Conservation (phyloP, 495 filamentous ascomycete species). For the Penicillium egyptiacum region DNA sequence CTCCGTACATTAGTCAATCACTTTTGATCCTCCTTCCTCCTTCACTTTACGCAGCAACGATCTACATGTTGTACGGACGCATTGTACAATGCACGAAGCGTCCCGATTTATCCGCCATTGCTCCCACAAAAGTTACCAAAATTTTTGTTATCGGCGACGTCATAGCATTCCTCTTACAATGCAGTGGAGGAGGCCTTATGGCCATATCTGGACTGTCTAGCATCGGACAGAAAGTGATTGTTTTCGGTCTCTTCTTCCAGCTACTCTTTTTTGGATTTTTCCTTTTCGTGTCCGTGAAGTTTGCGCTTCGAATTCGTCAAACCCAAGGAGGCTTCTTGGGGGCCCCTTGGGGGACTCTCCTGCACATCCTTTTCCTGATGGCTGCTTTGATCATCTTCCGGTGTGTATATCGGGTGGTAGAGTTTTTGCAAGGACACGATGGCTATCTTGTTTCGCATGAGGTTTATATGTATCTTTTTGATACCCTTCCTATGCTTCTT, state of each 20-base stretch:
- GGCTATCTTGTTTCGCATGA: background rate
- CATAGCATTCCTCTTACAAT: background rate
- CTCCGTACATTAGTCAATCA: background rate
- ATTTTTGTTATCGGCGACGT: background rate
- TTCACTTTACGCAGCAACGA: background rate
- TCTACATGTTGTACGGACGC: slow-evolving; percentile 3
- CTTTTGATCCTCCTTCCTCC: background rate
- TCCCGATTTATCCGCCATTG: background rate
- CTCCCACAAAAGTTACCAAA: background rate
- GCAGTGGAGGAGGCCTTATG: slow-evolving; percentile 16
- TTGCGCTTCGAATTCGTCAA: slow-evolving; percentile 27
- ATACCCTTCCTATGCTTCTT: background rate
- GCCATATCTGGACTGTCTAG: background rate
- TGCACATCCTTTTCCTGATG: background rate
- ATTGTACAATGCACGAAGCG: background rate
- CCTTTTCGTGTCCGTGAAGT: slow-evolving; percentile 26
- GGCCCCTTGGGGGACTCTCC: slow-evolving; percentile 7
- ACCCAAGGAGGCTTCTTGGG: background rate
- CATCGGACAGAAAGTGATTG: slow-evolving; percentile 23
- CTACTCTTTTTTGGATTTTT: slow-evolving; percentile 38
- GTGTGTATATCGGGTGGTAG: background rate
- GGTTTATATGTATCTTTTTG: background rate
- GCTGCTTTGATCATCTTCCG: background rate
- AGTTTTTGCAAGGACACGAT: background rate
- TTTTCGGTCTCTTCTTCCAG: slow-evolving; percentile 38